A percentile compares a stretch with the other conserved stretches of the same genome.
phyloP scores from a whole-genome alignment of 768 basidiomycete species.

The Leccinum longicurvipes region DNA sequence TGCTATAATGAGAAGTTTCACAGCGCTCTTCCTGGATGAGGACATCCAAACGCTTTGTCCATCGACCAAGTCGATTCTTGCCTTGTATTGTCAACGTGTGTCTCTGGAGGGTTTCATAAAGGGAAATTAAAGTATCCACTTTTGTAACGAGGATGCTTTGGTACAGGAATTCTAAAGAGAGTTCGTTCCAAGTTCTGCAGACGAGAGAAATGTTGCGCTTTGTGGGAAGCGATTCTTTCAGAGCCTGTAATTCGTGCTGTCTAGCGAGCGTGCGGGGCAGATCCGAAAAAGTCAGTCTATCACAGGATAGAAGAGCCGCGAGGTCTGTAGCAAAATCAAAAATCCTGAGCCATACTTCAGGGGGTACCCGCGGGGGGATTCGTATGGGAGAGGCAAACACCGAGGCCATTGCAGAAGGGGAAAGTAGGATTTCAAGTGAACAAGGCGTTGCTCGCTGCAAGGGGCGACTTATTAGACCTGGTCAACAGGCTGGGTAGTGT shows the following conservation, averaged over 20 bases:
- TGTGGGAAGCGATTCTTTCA: constrained; percentile 23
- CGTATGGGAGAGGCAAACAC: not conserved
- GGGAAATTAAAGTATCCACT: constrained; percentile 13
- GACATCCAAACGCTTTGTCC: constrained; percentile 28
- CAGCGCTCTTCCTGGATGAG: constrained; percentile 26
- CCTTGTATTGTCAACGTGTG: not conserved
- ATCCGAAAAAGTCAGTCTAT: constrained; percentile 9
- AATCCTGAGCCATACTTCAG: constrained; percentile 29
- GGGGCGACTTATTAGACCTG: not conserved
- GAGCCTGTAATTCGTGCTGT: constrained; percentile 10
- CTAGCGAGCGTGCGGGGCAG: constrained; percentile 18
- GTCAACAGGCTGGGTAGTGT: not conserved
- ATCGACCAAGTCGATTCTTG: constrained; percentile 19
- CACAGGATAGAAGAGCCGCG: constrained; percentile 10
- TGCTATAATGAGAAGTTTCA: constrained; percentile 21
- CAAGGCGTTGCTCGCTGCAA: not conserved
- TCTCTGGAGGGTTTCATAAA: constrained; percentile 14
- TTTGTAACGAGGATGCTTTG: constrained; percentile 21
- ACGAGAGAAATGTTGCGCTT: constrained; percentile 23
- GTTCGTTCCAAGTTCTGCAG: constrained; percentile 22
- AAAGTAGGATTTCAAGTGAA: not conserved
- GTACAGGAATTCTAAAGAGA: constrained; percentile 23
- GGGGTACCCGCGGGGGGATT: constrained; percentile 16
- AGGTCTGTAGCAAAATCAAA: constrained; percentile 21
- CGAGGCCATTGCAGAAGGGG: constrained; percentile 11